Evolutionary conservation across 1,284 basidiomycete genomes (phyloP), one percentile per base, ranked within the genome.

Genomic region (Trichosporon coremiiforme): DNA sequence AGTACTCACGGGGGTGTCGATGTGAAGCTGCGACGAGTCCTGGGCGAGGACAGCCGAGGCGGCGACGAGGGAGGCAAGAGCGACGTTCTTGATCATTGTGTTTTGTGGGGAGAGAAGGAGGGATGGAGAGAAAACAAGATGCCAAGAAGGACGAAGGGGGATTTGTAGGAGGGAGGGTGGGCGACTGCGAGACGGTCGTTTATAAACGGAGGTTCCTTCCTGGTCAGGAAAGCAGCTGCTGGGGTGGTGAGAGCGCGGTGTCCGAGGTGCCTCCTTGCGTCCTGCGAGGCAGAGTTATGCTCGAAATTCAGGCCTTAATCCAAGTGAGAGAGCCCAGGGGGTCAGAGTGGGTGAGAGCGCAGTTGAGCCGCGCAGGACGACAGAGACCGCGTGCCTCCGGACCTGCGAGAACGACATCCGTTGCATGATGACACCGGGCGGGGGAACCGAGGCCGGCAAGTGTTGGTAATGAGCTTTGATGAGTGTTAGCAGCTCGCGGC

Each of bases 41-140:
- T 69, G 73, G 41, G 76, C 73, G 55, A 74, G 65, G 64, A 71
- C 68, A 55, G 66, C 69, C 57, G 57, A 33, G 31, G 69, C 57
- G 63, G 74, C 73, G 47, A 76, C 45, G 64, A 68, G 25, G 65
- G 65, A 20, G 10, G 65, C 25, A 45, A 62, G 20, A 53, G 64
- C 57, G 66, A 65, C 22, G 35, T 35, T 53, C 66, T 68, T 36
- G 71, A 50, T 12, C 45, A 70, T 55, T 22, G 38, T 68, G 50
- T 60, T 29, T 66, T 36, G 60, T 63, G 57, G 57, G 35, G 63
- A 13, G 36, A 57, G 64, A 57, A 25, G 25, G 64, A 65, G 35
- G 10, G 67, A 60, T 55, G 25, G 36, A 45, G 67, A 68, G 63
- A 33, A 50, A 60, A 63, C 38, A 53, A 68, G 63, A 57, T n/a